Evolutionary conservation across 2,329 filamentous ascomycete genomes (phyloP).

Genomic region (Epicoccum nigrum): DNA sequence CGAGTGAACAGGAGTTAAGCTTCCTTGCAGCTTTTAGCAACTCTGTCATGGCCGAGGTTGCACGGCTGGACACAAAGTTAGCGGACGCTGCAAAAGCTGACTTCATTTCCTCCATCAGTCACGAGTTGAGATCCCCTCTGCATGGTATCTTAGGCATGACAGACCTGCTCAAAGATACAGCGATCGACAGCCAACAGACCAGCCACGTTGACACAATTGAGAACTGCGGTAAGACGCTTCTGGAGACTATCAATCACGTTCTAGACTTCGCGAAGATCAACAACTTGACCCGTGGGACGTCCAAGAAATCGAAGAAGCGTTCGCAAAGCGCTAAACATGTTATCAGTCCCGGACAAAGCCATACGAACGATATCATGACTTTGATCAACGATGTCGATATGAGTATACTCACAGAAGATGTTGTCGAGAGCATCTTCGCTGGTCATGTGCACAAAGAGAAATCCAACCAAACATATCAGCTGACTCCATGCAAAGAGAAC

Average conservation of each 20-base stretch:
- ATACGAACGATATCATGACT: constrained; percentile 45
- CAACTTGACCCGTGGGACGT: constrained; percentile 39
- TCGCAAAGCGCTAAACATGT: constrained; percentile 38
- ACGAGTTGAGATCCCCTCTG: constrained; percentile 66
- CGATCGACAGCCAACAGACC: constrained; percentile 49
- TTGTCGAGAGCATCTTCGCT: constrained; percentile 47
- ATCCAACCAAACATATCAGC: constrained; percentile 34
- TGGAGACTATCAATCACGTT: constrained; percentile 52
- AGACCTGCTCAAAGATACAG: constrained; percentile 43
- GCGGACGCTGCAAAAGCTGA: constrained; percentile 60
- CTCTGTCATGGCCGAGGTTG: constrained; percentile 49
- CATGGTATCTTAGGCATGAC: constrained; percentile 62
- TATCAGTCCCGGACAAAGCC: constrained; percentile 38
- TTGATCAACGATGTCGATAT: constrained; percentile 46
- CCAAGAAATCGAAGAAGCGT: constrained; percentile 40
- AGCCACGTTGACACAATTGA: constrained; percentile 46
- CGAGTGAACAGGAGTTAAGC: constrained; percentile 45
- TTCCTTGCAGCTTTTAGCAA: constrained; percentile 49
- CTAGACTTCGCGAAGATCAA: constrained; percentile 52
- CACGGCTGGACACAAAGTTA: constrained; percentile 46
- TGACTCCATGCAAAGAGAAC: constrained; percentile 22
- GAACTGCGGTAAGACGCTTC: constrained; percentile 48
- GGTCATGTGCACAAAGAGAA: constrained; percentile 44
- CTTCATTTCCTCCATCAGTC: constrained; percentile 65
- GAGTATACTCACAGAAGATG: constrained; percentile 44